Base-by-base conservation (phyloP, 768 basidiomycete species). In the Lactifluus subvellereus region DNA sequence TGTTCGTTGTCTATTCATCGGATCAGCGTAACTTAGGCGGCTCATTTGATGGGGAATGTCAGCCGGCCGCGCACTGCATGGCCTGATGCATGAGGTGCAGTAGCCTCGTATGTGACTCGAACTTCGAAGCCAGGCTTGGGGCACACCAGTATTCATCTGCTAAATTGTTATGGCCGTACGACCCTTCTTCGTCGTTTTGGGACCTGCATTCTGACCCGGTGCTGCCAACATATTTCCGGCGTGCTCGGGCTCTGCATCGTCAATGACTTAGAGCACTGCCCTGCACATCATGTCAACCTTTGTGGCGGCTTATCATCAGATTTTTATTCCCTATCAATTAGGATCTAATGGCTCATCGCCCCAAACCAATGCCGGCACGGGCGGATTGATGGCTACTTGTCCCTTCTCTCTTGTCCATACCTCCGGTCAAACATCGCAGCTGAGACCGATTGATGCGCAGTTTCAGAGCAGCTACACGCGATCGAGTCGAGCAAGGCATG, bases 321-420 rank as follows among this genome's bases (percentile, higher is more conserved):
- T 20, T 6, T 20, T 33, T 33, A 53, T 45, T 53, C 51, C 57
- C 57, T 54, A 63, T 63, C 62, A 63, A 33, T 40, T 27, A 59
- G 62, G 57, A 54, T 22, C 32, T 27, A 13, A 49, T 54, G 47
- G 42, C 30, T 42, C 57, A 53, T 45, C 52, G n/a, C 37, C 16
- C 22, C 50, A 35, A 9, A 3, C 5, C 20, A 47, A n/a, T 10
- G 8, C 61, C 62, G 57, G 7, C n/a, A 14, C 30, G 2, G 10
- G 52, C 57, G 62, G 42, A 47, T 33, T 58, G 30, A 52, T 52
- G 37, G 54, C 22, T 54, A 51, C 52, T 59, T 33, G 53, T 57
- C 43, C 20, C 47, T 27, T 32, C 33, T 11, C 18, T 10, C 33
- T 4, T 18, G 16, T 1, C 18, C 18, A 14, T 56, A 30, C 45